Base-by-base conservation (phyloP, 2,329 filamentous ascomycete genomes). In the Pyrenophora seminiperda region DNA sequence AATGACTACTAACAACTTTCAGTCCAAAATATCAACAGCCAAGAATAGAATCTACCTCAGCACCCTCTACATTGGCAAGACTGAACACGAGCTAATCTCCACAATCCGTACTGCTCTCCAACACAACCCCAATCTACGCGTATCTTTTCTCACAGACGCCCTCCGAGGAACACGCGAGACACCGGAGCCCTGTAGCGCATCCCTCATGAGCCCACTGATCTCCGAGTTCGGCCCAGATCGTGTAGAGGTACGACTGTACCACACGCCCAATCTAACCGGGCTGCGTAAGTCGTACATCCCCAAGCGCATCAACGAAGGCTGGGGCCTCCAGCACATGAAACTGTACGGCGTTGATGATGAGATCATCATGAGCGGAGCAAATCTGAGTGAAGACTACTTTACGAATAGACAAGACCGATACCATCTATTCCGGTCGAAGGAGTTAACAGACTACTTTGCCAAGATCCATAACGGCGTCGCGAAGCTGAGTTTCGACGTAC, bases 241-340 rank as follows among this genome's bases (percentile, higher is more conserved):
- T 30, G 91, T 99, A 32, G 91, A 97, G 67, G 85, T 99, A 56
- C 88, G 92, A 63, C 95, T 99, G 91, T 99, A 95, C 69, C 94
- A 99, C 74, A 99, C 94, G 1, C 94, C 94, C 0, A 99, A 99
- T 66, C 76, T 99, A 57, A 96, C 90, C 2, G 94, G 94, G 0
- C 63, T 95, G 49, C 84, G 87, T 41, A 97, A 97, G 75, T 86
- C 86, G 65, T 79, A 89, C 59, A 84, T 97, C 2, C 94, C 94
- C 0, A 90, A 85, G 68, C 83, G 94, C 15, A 93, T 99, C 70
- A 99, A 99, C 62, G 94, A 99, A 75, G 94, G 94, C 14, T 99
- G 94, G 94, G 94, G 94, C 1, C 76, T 99, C 54, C 94, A 99
- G 71, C 94, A 99, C 70, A 99, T 99, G 93, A 99, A 99, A 80